Evolutionary conservation across 305 asterid genomes (phyloP), one percentile per base, ranked within the genome.

Genomic region (Rubia tinctorum): DNA sequence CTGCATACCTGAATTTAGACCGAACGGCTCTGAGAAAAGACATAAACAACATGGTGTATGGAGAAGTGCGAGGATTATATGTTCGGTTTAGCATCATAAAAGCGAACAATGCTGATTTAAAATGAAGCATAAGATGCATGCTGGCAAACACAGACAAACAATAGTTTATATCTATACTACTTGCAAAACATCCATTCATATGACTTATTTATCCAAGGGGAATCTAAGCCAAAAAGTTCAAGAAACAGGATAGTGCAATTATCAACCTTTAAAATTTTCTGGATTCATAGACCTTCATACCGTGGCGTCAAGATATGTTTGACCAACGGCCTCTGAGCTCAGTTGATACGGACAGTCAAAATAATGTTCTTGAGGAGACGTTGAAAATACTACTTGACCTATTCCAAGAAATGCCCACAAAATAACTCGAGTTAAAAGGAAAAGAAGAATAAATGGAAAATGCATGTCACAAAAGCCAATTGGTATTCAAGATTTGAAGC

Each of bases 311-410:
- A 90, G 88, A 82, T 89, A 90, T 20, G 96, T 89, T 84, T 92
- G 98, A 60, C 93, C 83, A 74, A 86, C 81, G 66, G 91, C 79
- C 88, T 92, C 97, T 22, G 98, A 92, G 82, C 97, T 91, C 83
- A 92, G 71, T 84, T 91, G 98, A 79, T 86, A 91, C 0, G 98
- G 98, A 75, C 98, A 92, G 85, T 92, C 96, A 71, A 92, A 92
- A 73, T 90, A 91, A 83, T 91, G 97, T 73, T 92, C 98, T 79
- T 89, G 97, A 12, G 97, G 96, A 69, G 88, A 89, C 8, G 98
- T 88, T 53, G 96, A 86, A 79, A 78, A 91, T 30, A 84, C 82
- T 59, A 90, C 66, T 81, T 86, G 97, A 73, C 95, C 98, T 92
- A 69, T 70, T 66, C 42, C 62, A 53, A 43, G 60, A 8, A 59